Evolutionary conservation across 2,329 filamentous ascomycete genomes (phyloP).

Genomic region (Hypoxylon sp.): DNA sequence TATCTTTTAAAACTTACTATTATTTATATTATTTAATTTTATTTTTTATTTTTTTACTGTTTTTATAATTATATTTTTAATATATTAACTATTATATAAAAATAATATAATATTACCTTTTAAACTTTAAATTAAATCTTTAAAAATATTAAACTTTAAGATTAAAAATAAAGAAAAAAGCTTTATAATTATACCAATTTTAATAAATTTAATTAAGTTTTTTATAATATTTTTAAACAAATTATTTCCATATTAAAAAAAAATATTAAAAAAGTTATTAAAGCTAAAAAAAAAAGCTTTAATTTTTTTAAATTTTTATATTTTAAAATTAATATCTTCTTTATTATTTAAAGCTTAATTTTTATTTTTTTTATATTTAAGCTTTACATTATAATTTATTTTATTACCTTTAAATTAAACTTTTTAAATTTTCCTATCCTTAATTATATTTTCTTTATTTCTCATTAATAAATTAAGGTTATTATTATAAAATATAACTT

Average conservation of each 20-base stretch:
- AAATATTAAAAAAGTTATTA: neutral
- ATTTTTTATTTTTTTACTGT: no score
- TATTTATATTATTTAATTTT: no score
- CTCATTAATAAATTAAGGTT: no score
- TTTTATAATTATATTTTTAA: no score
- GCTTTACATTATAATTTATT: neutral
- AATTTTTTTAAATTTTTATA: neutral
- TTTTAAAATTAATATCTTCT: neutral
- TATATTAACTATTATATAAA: no score
- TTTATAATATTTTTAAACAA: neutral
- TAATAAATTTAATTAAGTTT: neutral
- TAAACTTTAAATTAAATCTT: neutral
- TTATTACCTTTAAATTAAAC: neutral
- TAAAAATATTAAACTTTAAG: neutral
- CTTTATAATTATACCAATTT: neutral
- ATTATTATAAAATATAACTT: no score
- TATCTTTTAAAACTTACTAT: no score
- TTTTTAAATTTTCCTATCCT: no score
- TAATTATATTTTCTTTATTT: no score
- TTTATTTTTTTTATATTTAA: neutral
- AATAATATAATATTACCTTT: no score
- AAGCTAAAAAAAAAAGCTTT: neutral
- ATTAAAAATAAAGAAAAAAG: neutral
- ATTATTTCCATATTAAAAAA: neutral
- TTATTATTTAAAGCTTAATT: neutral